Base-by-base conservation (phyloP, 140 eudicot genomes). In the Artemisia princeps region DNA sequence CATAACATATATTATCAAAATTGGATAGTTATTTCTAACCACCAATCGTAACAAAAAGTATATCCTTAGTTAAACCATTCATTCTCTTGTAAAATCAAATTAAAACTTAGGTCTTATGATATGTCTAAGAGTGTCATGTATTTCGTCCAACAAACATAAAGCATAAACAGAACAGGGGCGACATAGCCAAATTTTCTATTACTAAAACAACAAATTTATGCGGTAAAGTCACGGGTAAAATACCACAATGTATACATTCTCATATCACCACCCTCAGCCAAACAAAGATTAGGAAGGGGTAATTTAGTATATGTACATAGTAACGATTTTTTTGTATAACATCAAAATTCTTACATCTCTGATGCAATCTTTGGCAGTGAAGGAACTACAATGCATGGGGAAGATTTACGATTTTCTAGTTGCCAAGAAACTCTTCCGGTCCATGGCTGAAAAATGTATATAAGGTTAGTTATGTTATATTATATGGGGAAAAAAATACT, bases 391-490 rank as follows among this genome's bases (percentile, higher is more conserved):
- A 56, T 20, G 79, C 78, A 55, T 84, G 86, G 63, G 95, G 91
- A 54, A 87, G 83, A 77, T 85, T 68, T 65, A 82, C 63, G 54
- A 67, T 72, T 78, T 77, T 78, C 40, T 87, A 86, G 7, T 58
- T 79, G 51, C 77, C 71, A 55, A 74, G 61, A 74, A 67, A 78
- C 73, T 76, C 89, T 74, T 87, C 95, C 0, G 84, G 84, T 22
- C 95, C 95, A 70, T 87, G 87, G 84, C 95, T 87, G 91, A 79
- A 84, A 23, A 54, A 62, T 3, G 24, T 9, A 15, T 1, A 66
- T 51, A 13, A 30, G 22, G 58, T 67, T 61, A 55, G 71, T 64
- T 59, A 60, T 12, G 2, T 10, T 16, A 4, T 13, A 5, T 8
- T 55, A 2, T 45, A 46, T 11, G 8, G 1, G 24, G 24, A 23